Conservation (phyloP, 148 eudicot genomes). For the Cornus florida region DNA sequence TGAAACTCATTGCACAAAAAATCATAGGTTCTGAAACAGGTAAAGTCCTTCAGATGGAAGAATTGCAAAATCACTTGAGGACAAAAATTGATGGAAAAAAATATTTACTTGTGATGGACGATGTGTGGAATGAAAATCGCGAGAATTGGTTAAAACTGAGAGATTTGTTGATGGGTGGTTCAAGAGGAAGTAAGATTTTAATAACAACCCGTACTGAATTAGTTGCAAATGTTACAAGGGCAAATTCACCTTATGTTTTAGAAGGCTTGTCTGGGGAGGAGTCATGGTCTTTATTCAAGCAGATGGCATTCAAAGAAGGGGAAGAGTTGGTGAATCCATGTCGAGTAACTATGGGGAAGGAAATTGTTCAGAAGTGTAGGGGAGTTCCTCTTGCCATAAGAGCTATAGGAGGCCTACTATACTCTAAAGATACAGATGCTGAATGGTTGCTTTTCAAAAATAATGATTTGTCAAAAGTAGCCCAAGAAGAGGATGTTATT, state of each 20-base stretch:
- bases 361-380: conserved; percentile 28
- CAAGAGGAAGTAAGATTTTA: no score
- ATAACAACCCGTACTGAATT: no score
- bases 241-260: conserved; percentile 31
- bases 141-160: conserved; percentile 14
- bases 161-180: conserved; percentile 1
- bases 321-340: conserved; percentile 4
- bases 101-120: conserved; percentile 36
- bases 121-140: conserved; percentile 28
- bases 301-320: conserved; percentile 22
- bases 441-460: no score
- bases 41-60: no score
- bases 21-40: no score
- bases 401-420: conserved; percentile 6
- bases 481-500: no score
- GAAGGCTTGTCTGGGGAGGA: conserved; percentile 10
- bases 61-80: no score
- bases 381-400: conserved; percentile 21
- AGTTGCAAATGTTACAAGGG: conserved; percentile 9
- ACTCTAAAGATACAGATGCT: background rate
- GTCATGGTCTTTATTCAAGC: conserved; percentile 9
- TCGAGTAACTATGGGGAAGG: conserved; percentile 15
- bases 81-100: conserved; percentile 7
- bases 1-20: no score
- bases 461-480: no score